phyloP scores from a whole-genome alignment of 1,284 basidiomycete genomes.

The Pyrrhoderma noxium region DNA sequence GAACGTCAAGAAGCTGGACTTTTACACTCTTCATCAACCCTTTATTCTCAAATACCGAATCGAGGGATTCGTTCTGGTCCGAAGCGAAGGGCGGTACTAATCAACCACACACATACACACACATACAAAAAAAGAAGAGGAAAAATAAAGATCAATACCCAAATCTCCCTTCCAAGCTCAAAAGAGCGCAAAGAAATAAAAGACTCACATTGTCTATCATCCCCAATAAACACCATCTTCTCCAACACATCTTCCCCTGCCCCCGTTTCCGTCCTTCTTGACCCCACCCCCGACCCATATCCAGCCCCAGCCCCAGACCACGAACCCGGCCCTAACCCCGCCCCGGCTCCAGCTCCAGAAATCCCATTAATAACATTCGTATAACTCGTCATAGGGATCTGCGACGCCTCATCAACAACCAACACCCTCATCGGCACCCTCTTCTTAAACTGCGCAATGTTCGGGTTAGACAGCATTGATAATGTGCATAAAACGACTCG shows the following conservation, averaged over 20 bases:
- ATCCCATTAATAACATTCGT: conserved; percentile 42
- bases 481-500: conserved; percentile 64
- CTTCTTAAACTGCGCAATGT: conserved; percentile 27
- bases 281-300: no score
- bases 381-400: conserved; percentile 54
- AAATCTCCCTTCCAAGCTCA: no score
- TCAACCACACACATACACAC: not conserved
- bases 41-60: conserved; percentile 52
- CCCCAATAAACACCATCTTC: conserved; percentile 68
- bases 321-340: no score
- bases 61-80: conserved; percentile 41
- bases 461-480: conserved; percentile 53
- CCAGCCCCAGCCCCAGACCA: no score
- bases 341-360: no score
- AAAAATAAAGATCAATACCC: conserved; percentile 4
- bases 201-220: conserved; percentile 67
- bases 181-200: no score
- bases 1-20: conserved; percentile 43
- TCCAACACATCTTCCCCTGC: conserved; percentile 35
- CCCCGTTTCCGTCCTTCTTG: no score
- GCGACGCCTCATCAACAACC: conserved; percentile 61
- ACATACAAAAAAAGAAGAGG: not conserved
- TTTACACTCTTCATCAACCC: conserved; percentile 35
- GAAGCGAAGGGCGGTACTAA: conserved; percentile 47
- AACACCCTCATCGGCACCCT: conserved; percentile 37